Percentiles rank a stretch among this genome's conserved stretches.
phyloP scores from a whole-genome alignment of 2,329 filamentous ascomycete genomes.

The Alternaria hordeiaustralica region DNA sequence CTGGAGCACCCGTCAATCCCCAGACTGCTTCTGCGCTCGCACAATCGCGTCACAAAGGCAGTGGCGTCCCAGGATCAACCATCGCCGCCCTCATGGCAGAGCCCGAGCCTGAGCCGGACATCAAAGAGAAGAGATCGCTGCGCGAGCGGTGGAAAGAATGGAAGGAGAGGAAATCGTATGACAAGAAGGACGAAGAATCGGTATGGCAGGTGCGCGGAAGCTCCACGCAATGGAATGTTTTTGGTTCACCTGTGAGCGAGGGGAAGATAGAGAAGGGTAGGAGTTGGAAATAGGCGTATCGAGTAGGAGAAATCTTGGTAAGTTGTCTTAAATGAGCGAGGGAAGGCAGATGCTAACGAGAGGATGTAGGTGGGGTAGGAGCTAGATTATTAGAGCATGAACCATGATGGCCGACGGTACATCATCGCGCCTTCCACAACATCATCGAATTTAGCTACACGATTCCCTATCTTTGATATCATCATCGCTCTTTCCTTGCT shows the following conservation, averaged over 20 bases:
- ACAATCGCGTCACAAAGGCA: not conserved
- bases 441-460: not conserved
- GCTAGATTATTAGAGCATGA: not conserved
- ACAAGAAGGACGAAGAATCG: not conserved
- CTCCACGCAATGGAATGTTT: not conserved
- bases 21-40: not conserved
- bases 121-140: not conserved
- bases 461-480: not conserved
- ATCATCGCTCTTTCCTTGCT: not conserved
- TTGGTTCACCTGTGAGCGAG: not conserved
- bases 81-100: not conserved
- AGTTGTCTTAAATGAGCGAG: too few relatives aligned
- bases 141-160: not conserved
- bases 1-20: not conserved
- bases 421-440: not conserved
- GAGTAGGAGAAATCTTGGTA: not conserved
- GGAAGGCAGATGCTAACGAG: not conserved
- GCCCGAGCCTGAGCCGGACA: not conserved
- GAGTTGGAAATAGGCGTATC: not conserved
- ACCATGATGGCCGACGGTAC: conserved; percentile 5
- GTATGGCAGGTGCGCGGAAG: not conserved
- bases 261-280: not conserved
- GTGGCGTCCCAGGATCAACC: not conserved
- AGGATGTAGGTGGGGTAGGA: not conserved
- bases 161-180: not conserved